Conservation (phyloP, 164 flowering plant species). For the Kalanchoe fedtschenkoi region DNA sequence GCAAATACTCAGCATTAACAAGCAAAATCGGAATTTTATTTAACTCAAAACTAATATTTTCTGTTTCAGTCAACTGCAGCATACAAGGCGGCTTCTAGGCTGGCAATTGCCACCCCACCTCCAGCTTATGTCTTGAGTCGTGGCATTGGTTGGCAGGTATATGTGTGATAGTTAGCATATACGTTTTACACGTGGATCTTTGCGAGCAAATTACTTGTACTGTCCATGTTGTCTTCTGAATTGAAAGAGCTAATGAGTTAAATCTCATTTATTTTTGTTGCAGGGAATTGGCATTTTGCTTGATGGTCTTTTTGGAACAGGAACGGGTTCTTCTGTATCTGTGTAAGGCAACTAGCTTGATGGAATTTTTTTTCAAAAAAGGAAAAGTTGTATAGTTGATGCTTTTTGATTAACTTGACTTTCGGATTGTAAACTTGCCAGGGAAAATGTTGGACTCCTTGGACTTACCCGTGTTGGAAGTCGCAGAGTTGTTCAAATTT, state of each 20-base stretch:
- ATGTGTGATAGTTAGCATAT: not conserved
- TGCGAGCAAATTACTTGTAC: not conserved
- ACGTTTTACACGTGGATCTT: not conserved
- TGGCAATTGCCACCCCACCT: constrained; percentile 98
- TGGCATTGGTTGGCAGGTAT: constrained; percentile 99
- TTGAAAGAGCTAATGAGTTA: not conserved
- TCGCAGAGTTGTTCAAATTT: constrained; percentile 92
- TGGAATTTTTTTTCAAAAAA: not conserved
- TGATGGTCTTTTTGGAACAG: constrained; percentile 88
- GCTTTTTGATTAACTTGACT: constrained; percentile 6
- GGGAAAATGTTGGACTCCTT: constrained; percentile 96
- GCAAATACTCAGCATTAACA: not conserved
- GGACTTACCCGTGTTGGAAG: constrained; percentile 97
- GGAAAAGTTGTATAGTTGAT: not conserved
- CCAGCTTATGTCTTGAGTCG: constrained; percentile 96
- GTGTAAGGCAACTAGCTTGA: constrained; percentile 45
- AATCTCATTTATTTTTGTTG: constrained; percentile 1
- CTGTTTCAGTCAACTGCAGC: constrained; percentile 75
- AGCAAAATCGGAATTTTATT: too few species aligned
- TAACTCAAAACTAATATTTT: not conserved
- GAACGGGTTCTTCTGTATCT: constrained; percentile 84
- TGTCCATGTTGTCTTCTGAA: not conserved
- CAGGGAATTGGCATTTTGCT: constrained; percentile 92
- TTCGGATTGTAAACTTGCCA: constrained; percentile 20
- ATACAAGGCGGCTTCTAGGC: constrained; percentile 88